Evolutionary conservation across 257 asterid species (phyloP).

Genomic region (Ehretia macrophylla): DNA sequence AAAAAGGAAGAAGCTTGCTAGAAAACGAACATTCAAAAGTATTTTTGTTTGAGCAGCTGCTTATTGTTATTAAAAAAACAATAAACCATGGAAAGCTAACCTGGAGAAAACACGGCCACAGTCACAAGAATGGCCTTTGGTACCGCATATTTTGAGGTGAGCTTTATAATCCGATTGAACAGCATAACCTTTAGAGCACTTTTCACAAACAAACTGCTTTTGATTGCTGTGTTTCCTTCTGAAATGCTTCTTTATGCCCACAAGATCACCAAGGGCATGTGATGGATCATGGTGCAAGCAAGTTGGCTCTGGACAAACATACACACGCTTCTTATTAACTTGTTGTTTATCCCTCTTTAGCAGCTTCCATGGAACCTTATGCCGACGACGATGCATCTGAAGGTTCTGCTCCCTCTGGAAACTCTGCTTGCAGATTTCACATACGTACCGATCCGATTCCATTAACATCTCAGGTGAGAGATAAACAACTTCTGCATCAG

Average conservation of each 20-base stretch:
- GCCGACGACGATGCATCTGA: constrained; percentile 41
- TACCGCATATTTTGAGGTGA: constrained; percentile 47
- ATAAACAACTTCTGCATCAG: constrained; percentile 40
- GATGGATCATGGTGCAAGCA: constrained; percentile 38
- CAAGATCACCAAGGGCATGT: constrained; percentile 43
- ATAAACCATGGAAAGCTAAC: too few species aligned
- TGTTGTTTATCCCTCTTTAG: constrained; percentile 26
- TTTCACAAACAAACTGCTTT: constrained; percentile 38
- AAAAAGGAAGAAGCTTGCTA: too few species aligned
- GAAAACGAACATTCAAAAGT: too few species aligned
- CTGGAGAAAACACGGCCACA: constrained; percentile 49
- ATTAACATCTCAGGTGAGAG: constrained; percentile 37
- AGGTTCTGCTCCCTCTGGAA: constrained; percentile 44
- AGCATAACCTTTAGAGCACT: constrained; percentile 41
- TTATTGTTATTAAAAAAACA: too few species aligned
- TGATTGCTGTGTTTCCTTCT: constrained; percentile 37
- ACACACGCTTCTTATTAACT: constrained; percentile 23
- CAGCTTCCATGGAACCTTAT: constrained; percentile 41
- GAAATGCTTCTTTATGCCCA: constrained; percentile 42
- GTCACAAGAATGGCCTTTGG: constrained; percentile 46
- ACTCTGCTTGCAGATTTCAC: constrained; percentile 40
- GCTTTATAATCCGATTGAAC: constrained; percentile 46
- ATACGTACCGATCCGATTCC: constrained; percentile 38
- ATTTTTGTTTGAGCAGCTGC: too few species aligned
- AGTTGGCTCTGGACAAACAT: constrained; percentile 39